Base-by-base conservation (phyloP, 768 basidiomycete species). In the Russula dissimulans region DNA sequence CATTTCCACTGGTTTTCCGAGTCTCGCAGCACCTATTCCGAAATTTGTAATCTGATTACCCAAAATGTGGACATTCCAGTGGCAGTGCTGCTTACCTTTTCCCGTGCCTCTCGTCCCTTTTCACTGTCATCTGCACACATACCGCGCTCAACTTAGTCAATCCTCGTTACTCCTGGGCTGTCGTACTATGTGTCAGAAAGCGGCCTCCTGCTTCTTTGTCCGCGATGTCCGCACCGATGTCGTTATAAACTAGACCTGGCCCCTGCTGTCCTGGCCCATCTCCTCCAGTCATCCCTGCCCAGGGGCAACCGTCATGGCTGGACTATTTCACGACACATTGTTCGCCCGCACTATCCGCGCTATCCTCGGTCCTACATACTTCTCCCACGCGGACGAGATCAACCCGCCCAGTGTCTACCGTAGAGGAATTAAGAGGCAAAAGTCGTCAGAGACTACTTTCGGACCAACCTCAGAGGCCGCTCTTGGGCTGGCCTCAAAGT, bases 301-400 rank as follows among this genome's bases (percentile, higher is more conserved):
- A 9, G 15, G 14, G 31, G 43, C 44, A 36, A 42, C 26, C 46
- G 10, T 34, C 29, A 63, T 63, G 62, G 18, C 63, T 43, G 66
- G 67, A 41, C 47, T 72, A 32, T 62, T 73, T 32, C 68, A 70
- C 45, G 71, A 72, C 58, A 68, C 71, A 14, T 65, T 69, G 34
- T 56, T 70, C 48, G 71, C 71, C 7, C 61, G 69, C 50, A 15
- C 71, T 42, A 54, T 72, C 56, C 69, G 71, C 51, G 65, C 66
- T 34, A 14, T 65, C 15, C 69, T 71, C 14, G 64, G 62, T 5
- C 68, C 59, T 55, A 58, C 44, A 11, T 65, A 53, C 44, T 73
- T 57, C 61, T 65, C 59, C 39, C 56, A 67, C 41, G 22, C 12
- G 12, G 66, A 67, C 18, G 62, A 41, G 48, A 68, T 39, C n/a